Base-by-base conservation (phyloP, 2,329 filamentous ascomycete genomes). In the Xylogone sp. region DNA sequence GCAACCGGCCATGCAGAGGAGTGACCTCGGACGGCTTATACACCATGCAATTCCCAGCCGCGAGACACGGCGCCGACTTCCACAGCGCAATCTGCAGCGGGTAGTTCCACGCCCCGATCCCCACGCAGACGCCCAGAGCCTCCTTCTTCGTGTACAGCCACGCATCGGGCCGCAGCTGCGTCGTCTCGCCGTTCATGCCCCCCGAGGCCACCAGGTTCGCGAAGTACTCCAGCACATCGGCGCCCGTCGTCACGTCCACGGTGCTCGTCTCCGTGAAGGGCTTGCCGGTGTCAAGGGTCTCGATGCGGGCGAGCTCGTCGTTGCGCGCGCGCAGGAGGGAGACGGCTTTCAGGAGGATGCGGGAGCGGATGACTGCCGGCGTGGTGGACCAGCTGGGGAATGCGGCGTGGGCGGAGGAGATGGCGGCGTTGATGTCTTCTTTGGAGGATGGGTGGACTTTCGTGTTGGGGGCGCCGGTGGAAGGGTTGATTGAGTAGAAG, bases 101-200 rank as follows among this genome's bases (percentile, higher is more conserved):
- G 66, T 95, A 95, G 71, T 95, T 95, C 90, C 90, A 95, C 13
- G 90, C 90, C 50, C 90, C 90, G 59, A 95, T 95, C 52, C 88
- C 90, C 13, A 82, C 90, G 67, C 90, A 95, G 13, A 94, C 89
- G 21, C 90, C 90, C 18, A 95, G 74, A 4, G 90, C 79, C 60
- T 89, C 87, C 67, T 94, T 93, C 63, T 83, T 86, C 10, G 88
- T 92, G 69, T 92, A 90, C 34, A 94, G 83, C 81, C 86, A 91
- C 3, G 90, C 89, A 59, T 90, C 85, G 47, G 84, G 76, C 39
- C 90, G 79, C 42, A 95, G 75, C 51, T 84, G 82, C 45, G 85
- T 84, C 19, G 88, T 87, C 69, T 93, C 88, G 53, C 90, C 90
- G 62, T 93, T 91, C 56, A 93, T 73, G 19, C 90, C 87, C 50